Conservation (phyloP, 2,329 filamentous ascomycete species). For the Verticillium zaregamsianum region DNA sequence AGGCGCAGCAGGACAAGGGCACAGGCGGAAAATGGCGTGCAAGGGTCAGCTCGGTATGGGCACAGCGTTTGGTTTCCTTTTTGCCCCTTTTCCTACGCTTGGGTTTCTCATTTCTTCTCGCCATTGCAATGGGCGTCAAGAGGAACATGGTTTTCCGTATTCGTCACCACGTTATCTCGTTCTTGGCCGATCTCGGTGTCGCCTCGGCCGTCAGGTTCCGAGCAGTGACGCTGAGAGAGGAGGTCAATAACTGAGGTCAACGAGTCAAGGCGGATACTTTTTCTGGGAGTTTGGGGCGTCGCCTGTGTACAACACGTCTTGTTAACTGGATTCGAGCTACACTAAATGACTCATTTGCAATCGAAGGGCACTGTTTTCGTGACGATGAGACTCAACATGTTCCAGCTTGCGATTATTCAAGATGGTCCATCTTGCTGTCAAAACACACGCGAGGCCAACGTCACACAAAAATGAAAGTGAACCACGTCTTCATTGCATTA, state of each 20-base stretch:
- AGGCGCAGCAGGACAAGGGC: background rate
- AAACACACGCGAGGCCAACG: too few relatives aligned
- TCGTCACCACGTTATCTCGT: background rate
- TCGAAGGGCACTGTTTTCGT: background rate
- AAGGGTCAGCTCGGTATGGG: background rate
- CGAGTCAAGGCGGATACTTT: background rate
- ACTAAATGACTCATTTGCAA: background rate
- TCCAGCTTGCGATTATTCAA: too few relatives aligned
- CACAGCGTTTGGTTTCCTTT: background rate
- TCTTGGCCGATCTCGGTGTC: background rate
- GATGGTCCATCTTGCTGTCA: too few relatives aligned
- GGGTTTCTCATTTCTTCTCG: background rate
- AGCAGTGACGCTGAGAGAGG: background rate
- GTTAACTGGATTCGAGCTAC: background rate
- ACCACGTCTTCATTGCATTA: background rate
- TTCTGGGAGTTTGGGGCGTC: background rate
- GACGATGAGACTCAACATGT: background rate
- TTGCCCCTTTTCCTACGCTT: constrained; percentile 4
- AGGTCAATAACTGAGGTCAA: background rate
- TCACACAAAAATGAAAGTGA: constrained; percentile 5
- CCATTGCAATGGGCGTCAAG: background rate
- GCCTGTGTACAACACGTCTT: background rate
- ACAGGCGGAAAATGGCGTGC: background rate
- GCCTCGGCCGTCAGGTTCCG: background rate
- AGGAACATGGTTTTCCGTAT: background rate